These are phyloP conservation scores for Ustilaginoidea virens DNA, from an alignment of 2,329 filamentous ascomycete genomes.

Conservation along the genomic window DNA sequence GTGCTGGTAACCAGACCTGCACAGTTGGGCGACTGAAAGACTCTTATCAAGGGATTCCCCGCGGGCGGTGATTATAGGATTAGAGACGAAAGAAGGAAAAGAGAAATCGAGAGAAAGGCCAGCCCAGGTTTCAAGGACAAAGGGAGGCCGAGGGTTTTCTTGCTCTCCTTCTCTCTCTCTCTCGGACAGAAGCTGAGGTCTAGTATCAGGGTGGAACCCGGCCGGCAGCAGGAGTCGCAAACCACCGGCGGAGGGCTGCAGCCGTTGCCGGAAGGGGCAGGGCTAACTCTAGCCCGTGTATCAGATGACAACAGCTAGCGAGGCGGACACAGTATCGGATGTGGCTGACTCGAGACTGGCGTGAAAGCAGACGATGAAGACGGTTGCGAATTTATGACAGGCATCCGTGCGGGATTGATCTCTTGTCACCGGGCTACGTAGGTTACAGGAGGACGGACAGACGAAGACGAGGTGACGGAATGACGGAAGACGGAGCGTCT, in stretches of 20 bases:
- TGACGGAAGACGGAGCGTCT: too few species aligned
- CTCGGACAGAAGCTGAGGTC: too few species aligned
- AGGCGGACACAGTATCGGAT: conserved; percentile 18
- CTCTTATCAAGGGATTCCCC: conserved; percentile 10
- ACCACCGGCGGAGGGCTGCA: conserved; percentile 5
- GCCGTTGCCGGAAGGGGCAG: conserved; percentile 6
- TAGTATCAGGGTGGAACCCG: too few species aligned
- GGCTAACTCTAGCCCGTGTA: conserved; percentile 6
- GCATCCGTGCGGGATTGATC: conserved; percentile 37
- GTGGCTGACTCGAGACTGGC: conserved; percentile 22
- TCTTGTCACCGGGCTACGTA: conserved; percentile 10
- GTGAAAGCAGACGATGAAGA: conserved; percentile 7
- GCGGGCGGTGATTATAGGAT: too few species aligned
- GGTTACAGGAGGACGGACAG: not conserved
- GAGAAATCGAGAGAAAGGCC: conserved; percentile 5
- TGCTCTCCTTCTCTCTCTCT: conserved; percentile 5
- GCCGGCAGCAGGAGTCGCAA: conserved; percentile 3
- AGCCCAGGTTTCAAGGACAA: conserved; percentile 3
- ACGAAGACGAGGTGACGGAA: not conserved
- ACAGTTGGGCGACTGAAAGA: conserved; percentile 27
- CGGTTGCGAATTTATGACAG: conserved; percentile 23
- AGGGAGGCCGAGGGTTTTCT: conserved; percentile 4
- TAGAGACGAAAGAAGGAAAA: conserved; percentile 4
- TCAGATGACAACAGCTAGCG: conserved; percentile 7
- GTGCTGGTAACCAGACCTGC: conserved; percentile 40